phyloP scores from a whole-genome alignment of 306 rosid genomes.

The Corylus americana region DNA sequence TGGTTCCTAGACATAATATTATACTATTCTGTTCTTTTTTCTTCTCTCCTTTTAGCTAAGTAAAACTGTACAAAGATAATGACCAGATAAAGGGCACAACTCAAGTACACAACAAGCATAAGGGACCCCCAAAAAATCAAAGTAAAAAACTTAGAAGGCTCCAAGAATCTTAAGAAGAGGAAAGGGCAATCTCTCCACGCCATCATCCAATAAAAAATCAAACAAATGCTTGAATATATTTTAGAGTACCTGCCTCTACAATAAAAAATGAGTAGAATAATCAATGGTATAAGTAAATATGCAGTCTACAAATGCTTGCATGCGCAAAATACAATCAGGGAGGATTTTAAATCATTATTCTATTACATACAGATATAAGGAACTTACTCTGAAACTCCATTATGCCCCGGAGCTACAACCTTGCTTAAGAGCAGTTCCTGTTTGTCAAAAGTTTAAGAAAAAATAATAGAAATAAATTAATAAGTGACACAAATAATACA shows the following conservation, averaged over 20 bases:
- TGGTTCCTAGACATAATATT: background rate
- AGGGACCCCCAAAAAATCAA: background rate
- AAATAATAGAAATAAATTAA: slow-evolving; percentile 14
- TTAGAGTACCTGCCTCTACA: background rate
- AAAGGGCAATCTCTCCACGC: background rate
- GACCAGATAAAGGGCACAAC: background rate
- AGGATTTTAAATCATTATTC: background rate
- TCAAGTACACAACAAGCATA: background rate
- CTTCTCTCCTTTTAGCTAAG: background rate
- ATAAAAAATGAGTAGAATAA: background rate
- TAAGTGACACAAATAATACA: background rate
- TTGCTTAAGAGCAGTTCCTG: slow-evolving; percentile 77
- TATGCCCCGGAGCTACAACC: slow-evolving; percentile 54
- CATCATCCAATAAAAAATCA: background rate
- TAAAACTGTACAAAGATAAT: background rate
- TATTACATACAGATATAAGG: background rate
- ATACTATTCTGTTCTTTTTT: background rate
- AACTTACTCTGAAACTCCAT: slow-evolving; percentile 47
- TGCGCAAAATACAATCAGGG: background rate
- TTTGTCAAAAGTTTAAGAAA: slow-evolving; percentile 18
- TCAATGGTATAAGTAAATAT: background rate
- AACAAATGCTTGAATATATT: background rate
- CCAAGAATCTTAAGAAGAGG: background rate
- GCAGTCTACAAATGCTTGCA: background rate
- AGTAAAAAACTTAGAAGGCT: background rate